These are phyloP conservation scores for Purshia tridentata DNA, from an alignment of 306 rosid species.

Conservation along the genomic window DNA sequence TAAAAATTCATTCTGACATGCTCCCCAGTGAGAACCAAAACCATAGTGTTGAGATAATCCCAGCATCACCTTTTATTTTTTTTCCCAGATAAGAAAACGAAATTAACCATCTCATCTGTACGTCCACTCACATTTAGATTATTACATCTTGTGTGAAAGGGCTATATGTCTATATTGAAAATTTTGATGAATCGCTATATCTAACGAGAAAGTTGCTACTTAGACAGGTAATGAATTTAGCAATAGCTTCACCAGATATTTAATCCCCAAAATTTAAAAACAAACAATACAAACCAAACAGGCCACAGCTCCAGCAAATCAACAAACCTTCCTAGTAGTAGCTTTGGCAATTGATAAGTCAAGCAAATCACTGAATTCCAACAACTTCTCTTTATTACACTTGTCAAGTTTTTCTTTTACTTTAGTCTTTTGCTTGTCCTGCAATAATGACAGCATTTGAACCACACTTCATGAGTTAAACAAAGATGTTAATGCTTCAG, in stretches of 20 bases:
- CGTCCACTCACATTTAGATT: not conserved
- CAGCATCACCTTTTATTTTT: not conserved
- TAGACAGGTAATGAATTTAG: not conserved
- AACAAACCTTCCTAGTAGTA: slow-evolving; percentile 75
- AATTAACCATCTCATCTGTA: not conserved
- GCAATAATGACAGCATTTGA: slow-evolving; percentile 28
- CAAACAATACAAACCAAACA: not conserved
- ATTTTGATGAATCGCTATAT: not conserved
- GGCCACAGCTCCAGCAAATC: slow-evolving; percentile 20
- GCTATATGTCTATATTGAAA: not conserved
- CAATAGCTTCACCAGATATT: not conserved
- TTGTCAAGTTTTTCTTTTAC: slow-evolving; percentile 88
- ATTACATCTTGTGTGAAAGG: not conserved
- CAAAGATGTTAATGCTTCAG: not conserved
- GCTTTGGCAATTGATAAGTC: slow-evolving; percentile 66
- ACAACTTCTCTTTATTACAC: slow-evolving; percentile 78
- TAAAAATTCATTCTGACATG: not conserved
- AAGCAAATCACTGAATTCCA: slow-evolving; percentile 85
- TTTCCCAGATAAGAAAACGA: not conserved
- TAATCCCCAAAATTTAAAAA: not conserved
- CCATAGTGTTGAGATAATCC: not conserved
- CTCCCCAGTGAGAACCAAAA: not conserved
- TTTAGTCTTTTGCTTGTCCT: slow-evolving; percentile 90
- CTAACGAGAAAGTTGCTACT: not conserved
- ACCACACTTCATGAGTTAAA: slow-evolving; percentile 4